Evolutionary conservation across 495 filamentous ascomycete species (phyloP), one percentile per base, ranked within the genome.

Genomic region (Talaromyces liani): DNA sequence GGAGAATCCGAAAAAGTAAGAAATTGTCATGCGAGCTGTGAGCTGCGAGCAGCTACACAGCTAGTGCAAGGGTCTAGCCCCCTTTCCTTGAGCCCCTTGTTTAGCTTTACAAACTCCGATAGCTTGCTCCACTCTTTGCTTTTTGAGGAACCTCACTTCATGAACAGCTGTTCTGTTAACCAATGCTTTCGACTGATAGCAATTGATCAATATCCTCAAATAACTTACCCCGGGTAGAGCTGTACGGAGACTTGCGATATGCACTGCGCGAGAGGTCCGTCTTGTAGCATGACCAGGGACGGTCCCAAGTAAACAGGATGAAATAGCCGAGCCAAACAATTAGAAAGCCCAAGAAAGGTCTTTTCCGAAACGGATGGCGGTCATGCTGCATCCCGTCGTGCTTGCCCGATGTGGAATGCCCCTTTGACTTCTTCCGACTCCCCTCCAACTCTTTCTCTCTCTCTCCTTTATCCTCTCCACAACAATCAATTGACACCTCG

Each of bases 391-490:
- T 54, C 22, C 55, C 24, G 55, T 58, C 24, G 16, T 22, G 3
- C 27, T 36, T 58, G 12, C 56, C 56, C 3, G 14, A 36, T 33
- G 9, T 25, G 27, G 56, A 51, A 54, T 53, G 36, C 47, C 63
- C 39, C 55, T 33, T 14, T 62, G 60, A 58, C 62, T 68, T 67
- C 58, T 62, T 12, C 22, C 18, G 55, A 41, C 45, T 63, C 25
- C 62, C 39, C 33, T 36, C 27, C 18, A 36, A 12, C 56, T 22
- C 56, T 31, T 18, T 66, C 51, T 60, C 63, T 60, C 63, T 31
- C 18, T 58, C 64, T 41, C 53, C 68, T 29, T 41, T n/a, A n/a
- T n/a, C n/a, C 61, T 58, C 60, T 64, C 49, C 29, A 49, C 18
- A 12, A 9, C n/a, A 20, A 20, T 16, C 36, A 41, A 16, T 41